These are phyloP conservation scores for Aegilops umbellulata DNA, from an alignment of 176 grass and related monocot species.

Conservation along the genomic window DNA sequence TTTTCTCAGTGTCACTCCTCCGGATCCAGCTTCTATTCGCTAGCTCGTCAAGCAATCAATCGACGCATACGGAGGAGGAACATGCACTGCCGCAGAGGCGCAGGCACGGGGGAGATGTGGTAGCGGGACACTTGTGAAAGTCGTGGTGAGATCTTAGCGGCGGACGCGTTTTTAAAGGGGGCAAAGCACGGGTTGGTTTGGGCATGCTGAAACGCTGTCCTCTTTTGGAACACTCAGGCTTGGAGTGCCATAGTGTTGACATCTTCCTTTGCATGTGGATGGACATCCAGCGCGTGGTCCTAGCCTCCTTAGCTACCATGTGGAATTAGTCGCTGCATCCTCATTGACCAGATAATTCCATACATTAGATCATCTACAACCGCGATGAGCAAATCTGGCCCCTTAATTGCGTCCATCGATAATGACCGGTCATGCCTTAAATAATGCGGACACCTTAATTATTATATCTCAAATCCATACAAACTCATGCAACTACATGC, in stretches of 20 bases:
- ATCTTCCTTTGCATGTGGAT: neutral
- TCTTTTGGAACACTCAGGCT: neutral
- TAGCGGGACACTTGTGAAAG: no score
- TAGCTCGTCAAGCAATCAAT: neutral
- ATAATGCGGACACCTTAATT: no score
- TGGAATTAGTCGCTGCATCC: no score
- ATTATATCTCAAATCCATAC: no score
- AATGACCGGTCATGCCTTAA: no score
- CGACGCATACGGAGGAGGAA: neutral
- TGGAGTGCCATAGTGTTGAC: conserved; percentile 22
- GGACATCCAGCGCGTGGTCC: neutral
- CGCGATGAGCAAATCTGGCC: no score
- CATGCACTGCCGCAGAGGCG: neutral
- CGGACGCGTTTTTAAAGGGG: neutral
- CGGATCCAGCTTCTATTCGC: neutral
- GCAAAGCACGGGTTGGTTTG: neutral
- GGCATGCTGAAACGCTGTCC: neutral
- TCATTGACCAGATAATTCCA: no score
- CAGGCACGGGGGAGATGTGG: neutral
- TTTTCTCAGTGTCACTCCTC: conserved; percentile 26
- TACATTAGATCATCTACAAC: no score
- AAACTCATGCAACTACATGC: no score
- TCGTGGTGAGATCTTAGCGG: neutral
- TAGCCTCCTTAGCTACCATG: no score
- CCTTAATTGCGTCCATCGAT: no score